Conservation (phyloP, 2,329 filamentous ascomycete genomes). For the Ascochyta lentis region DNA sequence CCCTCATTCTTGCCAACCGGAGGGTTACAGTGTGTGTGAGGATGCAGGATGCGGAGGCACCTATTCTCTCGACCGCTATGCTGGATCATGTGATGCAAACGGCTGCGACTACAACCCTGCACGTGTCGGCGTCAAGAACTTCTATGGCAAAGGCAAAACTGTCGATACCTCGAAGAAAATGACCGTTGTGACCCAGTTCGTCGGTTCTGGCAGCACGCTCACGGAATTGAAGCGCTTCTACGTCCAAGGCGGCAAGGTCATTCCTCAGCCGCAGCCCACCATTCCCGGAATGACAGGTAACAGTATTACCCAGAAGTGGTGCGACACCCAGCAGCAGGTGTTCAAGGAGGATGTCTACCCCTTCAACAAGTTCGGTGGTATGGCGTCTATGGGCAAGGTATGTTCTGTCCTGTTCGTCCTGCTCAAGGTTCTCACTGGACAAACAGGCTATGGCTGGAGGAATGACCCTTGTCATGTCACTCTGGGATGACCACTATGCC, state of each 20-base stretch:
- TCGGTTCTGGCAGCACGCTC: constrained; percentile 50
- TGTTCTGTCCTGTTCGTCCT: constrained; percentile 48
- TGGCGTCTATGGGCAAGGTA: constrained; percentile 63
- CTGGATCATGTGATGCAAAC: constrained; percentile 69
- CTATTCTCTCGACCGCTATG: constrained; percentile 63
- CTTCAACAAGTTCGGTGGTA: constrained; percentile 64
- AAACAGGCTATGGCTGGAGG: constrained; percentile 61
- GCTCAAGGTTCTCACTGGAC: constrained; percentile 42
- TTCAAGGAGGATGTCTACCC: constrained; percentile 47
- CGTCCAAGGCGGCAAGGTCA: constrained; percentile 57
- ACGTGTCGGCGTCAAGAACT: constrained; percentile 67
- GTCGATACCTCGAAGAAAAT: constrained; percentile 51
- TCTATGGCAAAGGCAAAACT: constrained; percentile 64
- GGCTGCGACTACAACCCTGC: constrained; percentile 69
- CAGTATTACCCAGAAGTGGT: constrained; percentile 41
- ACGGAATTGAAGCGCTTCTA: constrained; percentile 56
- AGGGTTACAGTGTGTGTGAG: constrained; percentile 60
- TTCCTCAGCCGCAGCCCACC: constrained; percentile 53
- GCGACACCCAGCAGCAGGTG: constrained; percentile 37
- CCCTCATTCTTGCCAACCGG: constrained; percentile 66
- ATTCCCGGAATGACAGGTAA: constrained; percentile 54
- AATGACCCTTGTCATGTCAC: constrained; percentile 68
- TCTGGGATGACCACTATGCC: constrained; percentile 69
- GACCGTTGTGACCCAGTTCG: constrained; percentile 60
- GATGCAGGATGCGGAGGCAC: constrained; percentile 55